Percentiles rank a stretch among this genome's conserved stretches.
Evolutionary conservation across 306 rosid species (phyloP).

Genomic region (Cicer yamashitae): DNA sequence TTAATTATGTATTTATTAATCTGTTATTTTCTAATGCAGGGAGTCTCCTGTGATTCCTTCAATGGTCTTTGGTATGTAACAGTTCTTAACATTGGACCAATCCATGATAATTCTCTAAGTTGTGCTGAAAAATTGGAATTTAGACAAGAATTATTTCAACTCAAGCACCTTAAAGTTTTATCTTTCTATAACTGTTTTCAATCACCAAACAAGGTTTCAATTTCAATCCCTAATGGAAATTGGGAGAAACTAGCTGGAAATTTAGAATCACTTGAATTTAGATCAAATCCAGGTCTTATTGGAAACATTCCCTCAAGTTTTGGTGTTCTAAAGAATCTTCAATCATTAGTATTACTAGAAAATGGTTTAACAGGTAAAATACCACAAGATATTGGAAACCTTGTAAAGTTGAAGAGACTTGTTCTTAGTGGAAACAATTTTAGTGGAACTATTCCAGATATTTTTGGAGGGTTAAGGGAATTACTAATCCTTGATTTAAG

Average conservation of each 20-base stretch:
- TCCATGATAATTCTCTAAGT: constrained; percentile 79
- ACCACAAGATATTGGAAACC: constrained; percentile 63
- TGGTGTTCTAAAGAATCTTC: constrained; percentile 69
- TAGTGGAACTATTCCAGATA: constrained; percentile 61
- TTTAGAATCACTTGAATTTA: constrained; percentile 77
- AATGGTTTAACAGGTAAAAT: constrained; percentile 70
- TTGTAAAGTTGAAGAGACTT: constrained; percentile 63
- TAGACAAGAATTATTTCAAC: constrained; percentile 62
- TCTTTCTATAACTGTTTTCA: constrained; percentile 79
- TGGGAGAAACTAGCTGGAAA: constrained; percentile 74
- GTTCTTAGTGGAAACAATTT: constrained; percentile 70
- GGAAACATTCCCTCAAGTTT: constrained; percentile 67
- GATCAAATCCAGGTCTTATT: constrained; percentile 71
- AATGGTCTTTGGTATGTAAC: constrained; percentile 90
- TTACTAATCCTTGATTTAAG: constrained; percentile 80
- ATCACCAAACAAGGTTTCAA: constrained; percentile 52
- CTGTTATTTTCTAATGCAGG: constrained; percentile 60
- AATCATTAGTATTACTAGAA: constrained; percentile 70
- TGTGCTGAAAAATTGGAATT: constrained; percentile 65
- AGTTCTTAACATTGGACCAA: constrained; percentile 72
- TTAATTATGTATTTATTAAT: constrained; percentile 3
- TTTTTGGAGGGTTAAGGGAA: constrained; percentile 55
- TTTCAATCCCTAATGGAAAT: constrained; percentile 57
- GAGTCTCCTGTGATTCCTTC: constrained; percentile 84
- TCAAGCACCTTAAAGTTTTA: constrained; percentile 67